phyloP scores from a whole-genome alignment of 2,329 filamentous ascomycete genomes.

The Microdochium trichocladiopsis region DNA sequence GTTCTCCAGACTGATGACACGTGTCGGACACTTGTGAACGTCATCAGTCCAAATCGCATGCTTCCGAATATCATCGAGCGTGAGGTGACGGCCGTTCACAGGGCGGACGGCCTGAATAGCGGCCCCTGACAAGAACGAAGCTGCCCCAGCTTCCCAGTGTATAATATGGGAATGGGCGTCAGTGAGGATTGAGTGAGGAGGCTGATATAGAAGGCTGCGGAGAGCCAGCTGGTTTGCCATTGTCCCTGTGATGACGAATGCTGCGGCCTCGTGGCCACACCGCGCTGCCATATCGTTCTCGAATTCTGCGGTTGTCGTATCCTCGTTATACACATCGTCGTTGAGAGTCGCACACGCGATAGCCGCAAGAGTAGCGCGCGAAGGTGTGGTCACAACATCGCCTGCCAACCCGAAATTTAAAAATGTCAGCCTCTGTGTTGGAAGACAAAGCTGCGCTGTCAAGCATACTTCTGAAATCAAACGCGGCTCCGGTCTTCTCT shows the following conservation, averaged over 20 bases:
- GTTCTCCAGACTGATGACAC: constrained; percentile 78
- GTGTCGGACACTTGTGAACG: constrained; percentile 73
- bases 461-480: background rate
- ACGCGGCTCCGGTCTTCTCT: background rate
- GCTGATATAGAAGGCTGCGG: constrained; percentile 68
- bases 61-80: constrained; percentile 66
- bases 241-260: constrained; percentile 83
- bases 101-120: constrained; percentile 61
- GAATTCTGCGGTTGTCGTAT: constrained; percentile 68
- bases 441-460: background rate
- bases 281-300: constrained; percentile 68
- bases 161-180: constrained; percentile 76
- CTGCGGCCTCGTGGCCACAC: constrained; percentile 65
- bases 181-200: constrained; percentile 73
- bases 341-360: constrained; percentile 67
- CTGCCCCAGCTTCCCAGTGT: constrained; percentile 58
- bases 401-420: background rate
- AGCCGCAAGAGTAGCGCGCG: constrained; percentile 72
- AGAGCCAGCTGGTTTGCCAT: constrained; percentile 91
- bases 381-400: constrained; percentile 60
- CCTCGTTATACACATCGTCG: constrained; percentile 80
- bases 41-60: constrained; percentile 60
- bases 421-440: background rate
- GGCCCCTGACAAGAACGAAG: constrained; percentile 65
- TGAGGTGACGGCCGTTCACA: constrained; percentile 65